Percentiles rank a stretch among this genome's conserved stretches.
phyloP scores from a whole-genome alignment of 176 grass and related monocot species.

The Eragrostis nindensis region DNA sequence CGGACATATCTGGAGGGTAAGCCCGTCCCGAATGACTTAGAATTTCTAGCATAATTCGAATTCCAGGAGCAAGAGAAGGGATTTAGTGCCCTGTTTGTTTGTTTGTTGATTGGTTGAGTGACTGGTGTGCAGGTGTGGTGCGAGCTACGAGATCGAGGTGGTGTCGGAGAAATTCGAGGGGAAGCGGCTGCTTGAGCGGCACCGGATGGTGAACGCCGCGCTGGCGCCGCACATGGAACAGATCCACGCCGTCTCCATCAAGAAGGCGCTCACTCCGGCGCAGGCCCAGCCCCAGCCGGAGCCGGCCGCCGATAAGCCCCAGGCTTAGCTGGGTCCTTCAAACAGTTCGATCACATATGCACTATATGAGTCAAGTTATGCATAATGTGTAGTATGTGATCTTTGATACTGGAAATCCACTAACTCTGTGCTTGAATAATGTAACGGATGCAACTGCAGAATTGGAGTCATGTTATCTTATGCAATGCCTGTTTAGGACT shows the following conservation, averaged over 20 bases:
- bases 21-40: background rate
- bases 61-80: background rate
- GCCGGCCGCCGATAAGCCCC: constrained; percentile 43
- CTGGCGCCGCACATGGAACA: constrained; percentile 81
- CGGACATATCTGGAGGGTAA: constrained; percentile 97
- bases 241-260: constrained; percentile 97
- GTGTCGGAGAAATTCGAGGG: constrained; percentile 95
- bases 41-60: background rate
- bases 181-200: constrained; percentile 91
- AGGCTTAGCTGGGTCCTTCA: constrained; percentile 27
- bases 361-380: background rate
- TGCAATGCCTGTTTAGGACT: background rate
- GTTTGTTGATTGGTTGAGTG: constrained; percentile 25
- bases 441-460: background rate
- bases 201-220: constrained; percentile 89
- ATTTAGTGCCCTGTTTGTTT: background rate
- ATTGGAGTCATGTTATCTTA: background rate
- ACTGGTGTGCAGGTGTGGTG: constrained; percentile 68
- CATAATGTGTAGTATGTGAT: constrained; percentile 8
- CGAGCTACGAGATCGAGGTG: constrained; percentile 89
- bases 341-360: constrained; percentile 26
- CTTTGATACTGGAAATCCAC: background rate
- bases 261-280: constrained; percentile 86
- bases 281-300: constrained; percentile 70
- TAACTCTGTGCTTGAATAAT: constrained; percentile 50